Base-by-base conservation (phyloP, 192 early-diverging fungal species). In the Chytriomyces sp. region DNA sequence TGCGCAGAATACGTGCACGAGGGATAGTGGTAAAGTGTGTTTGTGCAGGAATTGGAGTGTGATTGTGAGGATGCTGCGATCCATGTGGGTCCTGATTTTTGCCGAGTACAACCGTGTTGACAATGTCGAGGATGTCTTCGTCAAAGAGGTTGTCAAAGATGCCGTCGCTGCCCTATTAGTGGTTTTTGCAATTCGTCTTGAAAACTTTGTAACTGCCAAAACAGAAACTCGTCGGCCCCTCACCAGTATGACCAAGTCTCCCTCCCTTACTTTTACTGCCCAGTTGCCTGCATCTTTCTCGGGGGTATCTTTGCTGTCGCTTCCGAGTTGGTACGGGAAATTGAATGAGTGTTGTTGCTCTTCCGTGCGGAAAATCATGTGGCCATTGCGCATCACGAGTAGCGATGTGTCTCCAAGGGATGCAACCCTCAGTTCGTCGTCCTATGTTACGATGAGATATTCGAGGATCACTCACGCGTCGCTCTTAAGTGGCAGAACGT, bases 291-390 rank as follows among this genome's bases (percentile, higher is more conserved):
- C 92, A 74, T 96, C 93, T 36, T 82, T 78, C 41, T 70, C 68
- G 3, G 97, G 95, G 4, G 69, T 73, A 83, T 97, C 94, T 53
- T 86, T 87, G 56, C 84, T 83, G 44, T 91, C 91, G 12, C 92
- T 96, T 52, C 97, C 94, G 31, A 99, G 87, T 74, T 99, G 98
- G 75, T 88, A 97, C 5, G 98, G 98, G 74, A 93, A 98, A 80
- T 99, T 99, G 83, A 99, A 99, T 14, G 93, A 96, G 80, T 99
- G 95, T 79, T 98, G 96, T 72, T 98, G 98, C 78, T 98, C 96
- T 81, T 98, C 95, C 36, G 89, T 95, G 39, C 94, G 86, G 79
- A 97, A 99, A 25, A 96, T 89, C 77, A 92, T 85, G 65, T 93
- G 90, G 59, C 91, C 90, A 59, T 90, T 85, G 37, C 98, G 90